Base-by-base conservation (phyloP, 208 protist species). In the Acanthamoeba rhysodes region DNA sequence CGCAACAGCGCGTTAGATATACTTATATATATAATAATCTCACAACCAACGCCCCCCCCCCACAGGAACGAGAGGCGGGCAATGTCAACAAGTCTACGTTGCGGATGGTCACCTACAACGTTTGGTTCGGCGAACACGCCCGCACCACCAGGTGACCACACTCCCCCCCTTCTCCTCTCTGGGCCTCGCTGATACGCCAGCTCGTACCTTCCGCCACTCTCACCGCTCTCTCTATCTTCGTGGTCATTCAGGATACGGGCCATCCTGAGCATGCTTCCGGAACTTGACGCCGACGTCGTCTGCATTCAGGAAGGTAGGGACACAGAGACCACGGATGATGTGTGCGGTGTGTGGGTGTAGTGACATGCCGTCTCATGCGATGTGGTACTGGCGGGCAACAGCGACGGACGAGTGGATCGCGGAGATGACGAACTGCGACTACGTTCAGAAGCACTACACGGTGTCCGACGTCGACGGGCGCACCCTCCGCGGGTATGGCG, bases 241-340 rank as follows among this genome's bases (percentile, higher is more conserved):
- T 22, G 62, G 18, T 8, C 20, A 22, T 22, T 12, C 48, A 85
- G 76, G 76, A 62, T 85, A 45, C 85, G 34, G 18, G 18, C n/a
- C 57, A 64, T 91, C 27, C 57, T 91, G 20, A 22, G 8, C 32
- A 64, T 91, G 85, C 34, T 91, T 0, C n/a, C 24, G 32, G 14
- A 91, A 14, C 55, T 91, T 32, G 85, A 91, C 0, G 29, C 85
- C 14, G 57, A 91, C 32, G 29, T 91, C 14, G 85, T 91, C 2
- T 91, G 85, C 32, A 37, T 91, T 16, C 85, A 91, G 57, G 85
- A 91, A 41, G 85, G 85, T 91, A n/a, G n/a, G n/a, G n/a, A n/a
- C n/a, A 45, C 41, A 45, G 41, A 45, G 4, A 8, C 41, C 4
- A 5, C 41, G 2, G 1, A 41, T 8, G 41, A 4, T 45, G 41